A percentile compares a stretch with the other conserved stretches of the same genome.
Conservation (phyloP, 164 flowering plant species). For the Vitis labrusca region DNA sequence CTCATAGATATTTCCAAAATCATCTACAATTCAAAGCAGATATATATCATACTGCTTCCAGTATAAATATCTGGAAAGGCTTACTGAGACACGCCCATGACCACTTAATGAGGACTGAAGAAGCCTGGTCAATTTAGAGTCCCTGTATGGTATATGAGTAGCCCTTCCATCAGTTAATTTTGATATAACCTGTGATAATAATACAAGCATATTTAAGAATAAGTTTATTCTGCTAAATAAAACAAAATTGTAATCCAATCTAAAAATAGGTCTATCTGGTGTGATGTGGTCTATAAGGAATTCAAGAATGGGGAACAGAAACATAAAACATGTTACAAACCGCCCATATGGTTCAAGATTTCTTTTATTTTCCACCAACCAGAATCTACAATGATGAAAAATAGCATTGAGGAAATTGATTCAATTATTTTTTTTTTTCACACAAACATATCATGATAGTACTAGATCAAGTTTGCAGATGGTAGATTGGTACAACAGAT, state of each 20-base stretch:
- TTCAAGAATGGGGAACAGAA: no score
- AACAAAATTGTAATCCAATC: not conserved
- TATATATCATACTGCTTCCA: not conserved
- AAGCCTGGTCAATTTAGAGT: slow-evolving; percentile 92
- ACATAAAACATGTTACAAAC: no score
- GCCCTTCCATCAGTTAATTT: slow-evolving; percentile 90
- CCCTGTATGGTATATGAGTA: slow-evolving; percentile 87
- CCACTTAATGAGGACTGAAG: slow-evolving; percentile 97
- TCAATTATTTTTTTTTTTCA: no score
- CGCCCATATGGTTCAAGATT: no score
- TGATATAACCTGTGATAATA: slow-evolving; percentile 74
- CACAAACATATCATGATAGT: no score
- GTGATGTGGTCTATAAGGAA: no score
- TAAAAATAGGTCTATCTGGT: no score
- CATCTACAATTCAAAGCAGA: not conserved
- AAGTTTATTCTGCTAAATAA: not conserved
- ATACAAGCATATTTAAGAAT: not conserved
- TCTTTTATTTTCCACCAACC: no score
- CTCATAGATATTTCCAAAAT: not conserved
- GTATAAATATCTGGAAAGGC: slow-evolving; percentile 16
- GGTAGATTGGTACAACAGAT: no score
- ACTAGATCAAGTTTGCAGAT: no score
- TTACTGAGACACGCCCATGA: slow-evolving; percentile 96
- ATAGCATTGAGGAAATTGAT: no score
- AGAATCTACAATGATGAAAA: no score